These are phyloP conservation scores for Venturia oleaginea DNA, from an alignment of 2,329 filamentous ascomycete genomes.

Conservation along the genomic window DNA sequence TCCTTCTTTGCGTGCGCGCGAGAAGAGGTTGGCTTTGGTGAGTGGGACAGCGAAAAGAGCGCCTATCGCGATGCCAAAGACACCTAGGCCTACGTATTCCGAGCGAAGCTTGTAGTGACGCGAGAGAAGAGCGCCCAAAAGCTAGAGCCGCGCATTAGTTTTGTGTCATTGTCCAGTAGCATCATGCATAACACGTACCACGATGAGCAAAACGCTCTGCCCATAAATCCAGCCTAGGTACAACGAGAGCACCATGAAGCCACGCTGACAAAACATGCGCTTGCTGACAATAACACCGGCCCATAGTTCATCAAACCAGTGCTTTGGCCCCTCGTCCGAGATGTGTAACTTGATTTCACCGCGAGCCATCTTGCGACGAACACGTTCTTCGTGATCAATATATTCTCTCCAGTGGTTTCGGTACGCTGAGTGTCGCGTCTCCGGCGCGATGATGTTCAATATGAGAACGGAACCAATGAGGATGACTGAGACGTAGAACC, in stretches of 20 bases:
- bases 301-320: conserved; percentile 69
- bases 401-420: conserved; percentile 60
- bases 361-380: conserved; percentile 49
- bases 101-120: conserved; percentile 56
- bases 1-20: conserved; percentile 50
- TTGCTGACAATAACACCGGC: conserved; percentile 58
- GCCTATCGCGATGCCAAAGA: conserved; percentile 58
- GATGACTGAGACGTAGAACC: conserved; percentile 65
- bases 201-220: conserved; percentile 63
- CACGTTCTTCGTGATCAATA: conserved; percentile 38
- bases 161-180: conserved; percentile 12
- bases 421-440: conserved; percentile 61
- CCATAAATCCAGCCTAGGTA: conserved; percentile 74
- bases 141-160: conserved; percentile 26
- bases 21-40: conserved; percentile 62
- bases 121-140: conserved; percentile 62
- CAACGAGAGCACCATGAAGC: conserved; percentile 62
- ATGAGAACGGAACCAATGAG: conserved; percentile 56
- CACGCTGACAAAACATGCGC: conserved; percentile 65
- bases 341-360: conserved; percentile 73
- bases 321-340: conserved; percentile 59
- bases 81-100: conserved; percentile 56
- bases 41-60: conserved; percentile 63
- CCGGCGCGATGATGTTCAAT: conserved; percentile 62
- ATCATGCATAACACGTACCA: conserved; percentile 37